These are phyloP conservation scores for Trebouxiophyceae sp. DNA, from an alignment of 163 green algal genomes.

Conservation along the genomic window DNA sequence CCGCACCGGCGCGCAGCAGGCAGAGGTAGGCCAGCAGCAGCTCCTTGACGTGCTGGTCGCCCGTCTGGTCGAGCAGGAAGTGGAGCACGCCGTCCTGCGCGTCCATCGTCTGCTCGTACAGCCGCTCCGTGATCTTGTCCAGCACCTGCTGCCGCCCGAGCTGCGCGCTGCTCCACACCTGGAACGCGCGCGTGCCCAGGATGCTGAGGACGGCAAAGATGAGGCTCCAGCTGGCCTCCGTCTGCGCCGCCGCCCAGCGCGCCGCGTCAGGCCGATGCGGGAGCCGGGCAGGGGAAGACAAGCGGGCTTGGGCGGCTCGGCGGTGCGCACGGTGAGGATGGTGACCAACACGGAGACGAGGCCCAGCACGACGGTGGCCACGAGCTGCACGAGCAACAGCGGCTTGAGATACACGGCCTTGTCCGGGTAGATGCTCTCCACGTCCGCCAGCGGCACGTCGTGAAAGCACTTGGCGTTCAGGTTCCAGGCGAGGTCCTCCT, in stretches of 20 bases:
- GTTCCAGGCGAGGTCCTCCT: slow-evolving; percentile 24
- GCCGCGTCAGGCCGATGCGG: too few relatives aligned
- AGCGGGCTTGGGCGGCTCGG: too few relatives aligned
- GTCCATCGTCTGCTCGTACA: slow-evolving; percentile 42
- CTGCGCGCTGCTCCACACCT: slow-evolving; percentile 25
- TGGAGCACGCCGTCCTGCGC: slow-evolving; percentile 39
- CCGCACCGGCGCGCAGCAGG: slow-evolving; percentile 26
- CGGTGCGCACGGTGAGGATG: slow-evolving; percentile 6
- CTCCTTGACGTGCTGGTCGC: slow-evolving; percentile 48
- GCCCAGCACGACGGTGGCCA: slow-evolving; percentile 44
- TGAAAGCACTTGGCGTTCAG: slow-evolving; percentile 69
- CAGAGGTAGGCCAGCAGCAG: slow-evolving; percentile 53
- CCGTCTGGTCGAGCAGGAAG: slow-evolving; percentile 47
- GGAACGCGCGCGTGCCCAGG: slow-evolving; percentile 13
- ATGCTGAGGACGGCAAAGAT: slow-evolving; percentile 10
- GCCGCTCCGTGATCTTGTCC: slow-evolving; percentile 34
- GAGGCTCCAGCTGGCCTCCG: slow-evolving; percentile 7
- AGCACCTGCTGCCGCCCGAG: slow-evolving; percentile 25
- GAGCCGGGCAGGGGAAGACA: neutral
- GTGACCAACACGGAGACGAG: slow-evolving; percentile 25
- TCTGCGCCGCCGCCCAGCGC: slow-evolving; percentile 1
- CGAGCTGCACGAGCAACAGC: slow-evolving; percentile 54
- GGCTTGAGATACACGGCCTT: slow-evolving; percentile 61
- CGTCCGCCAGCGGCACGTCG: slow-evolving; percentile 66
- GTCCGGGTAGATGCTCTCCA: slow-evolving; percentile 72